These are phyloP conservation scores for Chlorociboria aeruginascens DNA, from an alignment of 495 filamentous ascomycete species.

Conservation along the genomic window DNA sequence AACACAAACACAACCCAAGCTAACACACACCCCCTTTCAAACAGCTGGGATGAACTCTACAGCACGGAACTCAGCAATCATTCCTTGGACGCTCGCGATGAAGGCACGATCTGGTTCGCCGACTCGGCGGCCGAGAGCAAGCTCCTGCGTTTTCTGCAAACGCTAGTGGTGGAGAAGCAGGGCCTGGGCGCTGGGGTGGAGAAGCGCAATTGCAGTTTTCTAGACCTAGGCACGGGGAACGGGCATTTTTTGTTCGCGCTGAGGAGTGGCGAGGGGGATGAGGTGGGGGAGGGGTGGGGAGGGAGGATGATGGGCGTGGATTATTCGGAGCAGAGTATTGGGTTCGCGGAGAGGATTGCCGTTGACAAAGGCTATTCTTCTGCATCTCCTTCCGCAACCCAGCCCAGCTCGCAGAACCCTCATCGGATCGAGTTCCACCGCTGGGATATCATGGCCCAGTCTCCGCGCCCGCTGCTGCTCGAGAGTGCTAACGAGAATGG, in stretches of 20 bases:
- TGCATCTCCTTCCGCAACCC: too few species aligned
- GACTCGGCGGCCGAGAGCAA: slow-evolving; percentile 56
- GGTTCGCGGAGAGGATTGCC: slow-evolving; percentile 48
- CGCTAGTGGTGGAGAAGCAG: slow-evolving; percentile 10
- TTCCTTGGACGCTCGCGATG: slow-evolving; percentile 44
- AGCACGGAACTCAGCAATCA: slow-evolving; percentile 48
- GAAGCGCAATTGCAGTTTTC: slow-evolving; percentile 26
- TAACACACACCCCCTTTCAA: background rate
- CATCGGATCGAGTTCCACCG: slow-evolving; percentile 49
- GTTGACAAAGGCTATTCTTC: slow-evolving; percentile 17
- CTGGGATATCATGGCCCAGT: slow-evolving; percentile 62
- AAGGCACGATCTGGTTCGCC: slow-evolving; percentile 66
- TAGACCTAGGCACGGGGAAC: slow-evolving; percentile 83
- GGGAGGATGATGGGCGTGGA: slow-evolving; percentile 76
- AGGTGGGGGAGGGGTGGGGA: slow-evolving; percentile 25
- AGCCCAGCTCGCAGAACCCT: background rate
- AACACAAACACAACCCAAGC: background rate
- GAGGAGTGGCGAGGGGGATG: slow-evolving; percentile 30
- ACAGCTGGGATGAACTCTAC: slow-evolving; percentile 62
- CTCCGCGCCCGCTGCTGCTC: slow-evolving; percentile 23
- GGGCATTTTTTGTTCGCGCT: slow-evolving; percentile 76
- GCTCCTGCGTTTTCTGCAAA: slow-evolving; percentile 41
- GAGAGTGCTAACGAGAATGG: slow-evolving; percentile 28
- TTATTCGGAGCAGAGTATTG: slow-evolving; percentile 63
- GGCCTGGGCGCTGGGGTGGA: background rate